A percentile compares a stretch with the other conserved stretches of the same genome.
Conservation (phyloP, 352 stramenopile species). For the Phytophthora kernoviae region DNA sequence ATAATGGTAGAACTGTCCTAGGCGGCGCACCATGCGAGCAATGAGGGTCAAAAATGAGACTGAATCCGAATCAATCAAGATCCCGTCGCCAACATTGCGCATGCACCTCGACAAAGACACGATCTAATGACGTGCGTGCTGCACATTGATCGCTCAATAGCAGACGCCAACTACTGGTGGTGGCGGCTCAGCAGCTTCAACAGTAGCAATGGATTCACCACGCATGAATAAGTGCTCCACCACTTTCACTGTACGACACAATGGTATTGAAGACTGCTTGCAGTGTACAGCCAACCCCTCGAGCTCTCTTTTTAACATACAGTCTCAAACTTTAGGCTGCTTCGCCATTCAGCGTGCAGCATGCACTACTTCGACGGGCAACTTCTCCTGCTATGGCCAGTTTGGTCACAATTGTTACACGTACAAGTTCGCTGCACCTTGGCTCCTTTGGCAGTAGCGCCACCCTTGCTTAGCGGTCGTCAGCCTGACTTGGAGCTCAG, state of each 20-base stretch:
- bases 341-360: no score
- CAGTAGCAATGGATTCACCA: no score
- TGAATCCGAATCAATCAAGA: background rate
- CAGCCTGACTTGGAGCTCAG: background rate
- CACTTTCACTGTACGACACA: no score
- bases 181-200: no score
- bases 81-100: conserved; percentile 9
- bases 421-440: background rate
- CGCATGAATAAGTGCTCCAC: no score
- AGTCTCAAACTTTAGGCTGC: no score
- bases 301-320: no score
- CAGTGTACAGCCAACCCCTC: no score
- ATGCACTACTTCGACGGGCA: background rate
- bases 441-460: background rate
- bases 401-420: background rate
- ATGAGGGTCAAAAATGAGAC: conserved; percentile 6
- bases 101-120: conserved; percentile 15
- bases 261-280: no score
- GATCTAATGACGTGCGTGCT: conserved; percentile 11
- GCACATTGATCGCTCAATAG: background rate
- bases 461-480: background rate
- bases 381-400: background rate
- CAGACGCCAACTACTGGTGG: no score
- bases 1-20: conserved; percentile 35
- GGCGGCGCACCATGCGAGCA: conserved; percentile 19